Percentiles rank a stretch among this genome's conserved stretches.
phyloP scores from a whole-genome alignment of 2,329 filamentous ascomycete species.

The Fusarium dimerum region DNA sequence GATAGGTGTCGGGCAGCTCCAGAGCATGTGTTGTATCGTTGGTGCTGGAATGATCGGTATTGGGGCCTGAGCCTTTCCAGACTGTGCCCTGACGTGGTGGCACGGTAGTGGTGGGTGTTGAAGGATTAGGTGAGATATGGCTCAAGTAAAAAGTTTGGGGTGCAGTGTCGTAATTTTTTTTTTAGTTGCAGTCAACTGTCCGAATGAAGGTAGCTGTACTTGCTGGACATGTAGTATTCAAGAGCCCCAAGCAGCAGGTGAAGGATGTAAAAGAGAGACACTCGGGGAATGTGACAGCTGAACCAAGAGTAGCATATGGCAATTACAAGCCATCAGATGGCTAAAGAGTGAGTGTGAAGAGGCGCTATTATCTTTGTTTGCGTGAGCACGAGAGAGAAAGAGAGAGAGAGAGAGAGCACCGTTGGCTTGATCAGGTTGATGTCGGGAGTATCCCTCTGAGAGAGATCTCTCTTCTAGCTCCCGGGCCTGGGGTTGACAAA shows the following conservation, averaged over 20 bases:
- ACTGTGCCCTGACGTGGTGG: constrained; percentile 30
- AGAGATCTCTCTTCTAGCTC: constrained; percentile 29
- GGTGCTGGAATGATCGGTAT: constrained; percentile 25
- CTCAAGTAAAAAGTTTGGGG: too few species aligned
- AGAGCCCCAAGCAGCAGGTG: too few species aligned
- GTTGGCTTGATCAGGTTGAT: constrained; percentile 22
- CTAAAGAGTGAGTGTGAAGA: too few species aligned
- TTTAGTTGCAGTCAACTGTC: constrained; percentile 21
- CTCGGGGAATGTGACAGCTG: too few species aligned
- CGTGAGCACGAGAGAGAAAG: constrained; percentile 16
- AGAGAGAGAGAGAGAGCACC: constrained; percentile 23
- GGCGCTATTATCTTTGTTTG: too few species aligned
- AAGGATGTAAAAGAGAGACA: too few species aligned
- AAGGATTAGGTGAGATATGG: constrained; percentile 25
- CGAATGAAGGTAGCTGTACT: too few species aligned
- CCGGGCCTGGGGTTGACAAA: constrained; percentile 30
- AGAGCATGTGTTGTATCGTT: constrained; percentile 25
- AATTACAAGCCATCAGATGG: too few species aligned
- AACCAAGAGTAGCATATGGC: too few species aligned
- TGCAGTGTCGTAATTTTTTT: too few species aligned
- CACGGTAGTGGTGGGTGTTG: constrained; percentile 23
- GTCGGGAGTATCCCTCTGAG: constrained; percentile 25
- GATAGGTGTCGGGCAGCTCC: constrained; percentile 23
- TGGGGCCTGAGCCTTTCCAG: constrained; percentile 27
- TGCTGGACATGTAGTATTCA: too few species aligned